Base-by-base conservation (phyloP, 2,329 filamentous ascomycete species). In the Ascochyta lentis region DNA sequence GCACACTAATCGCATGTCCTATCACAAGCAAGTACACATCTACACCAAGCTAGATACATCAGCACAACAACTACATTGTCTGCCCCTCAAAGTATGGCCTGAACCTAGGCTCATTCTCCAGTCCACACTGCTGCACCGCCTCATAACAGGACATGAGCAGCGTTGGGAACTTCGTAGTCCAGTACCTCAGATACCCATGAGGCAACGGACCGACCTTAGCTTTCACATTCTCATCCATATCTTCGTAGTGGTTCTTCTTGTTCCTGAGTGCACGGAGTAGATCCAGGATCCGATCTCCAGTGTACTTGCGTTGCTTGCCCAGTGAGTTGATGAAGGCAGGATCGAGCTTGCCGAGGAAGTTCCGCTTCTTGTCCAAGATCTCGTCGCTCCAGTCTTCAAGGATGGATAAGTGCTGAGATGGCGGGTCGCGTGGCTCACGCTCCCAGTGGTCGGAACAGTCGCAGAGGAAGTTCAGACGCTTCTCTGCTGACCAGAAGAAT, bases 401-500 rank as follows among this genome's bases (percentile, higher is more conserved):
- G 27, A 84, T 82, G 6, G 78, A 68, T 0, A 98, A 82, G 0
- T 88, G 83, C 0, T 79, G 72, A 0, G 91, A 93, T 0, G 91
- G 90, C 0, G 92, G 91, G 43, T 96, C 92, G 26, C 92, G 87
- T 0, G 88, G 86, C 72, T 98, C 94, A 64, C 95, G 91, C 74
- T 99, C 95, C 70, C 96, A 98, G 72, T 96, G 91, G 73, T 99
- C 95, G 0, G 92, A 97, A 8, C 96, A 92, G 62, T 97, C 93
- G 70, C 93, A 96, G n/a, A 99, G 82, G 76, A 99, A 99, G 9
- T 86, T 86, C 6, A 99, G 85, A 8, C 93, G 88, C 72, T 96
- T 95, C 73, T 96, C 94, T 0, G 91, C 79, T 0, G 89, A 81
- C 95, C 95, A 99, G 81, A 99, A 99, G 81, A 98, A 99, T 0